Percentiles rank a stretch among this genome's conserved stretches.
phyloP scores from a whole-genome alignment of 1,284 basidiomycete genomes.

The Papiliotrema fonsecae region DNA sequence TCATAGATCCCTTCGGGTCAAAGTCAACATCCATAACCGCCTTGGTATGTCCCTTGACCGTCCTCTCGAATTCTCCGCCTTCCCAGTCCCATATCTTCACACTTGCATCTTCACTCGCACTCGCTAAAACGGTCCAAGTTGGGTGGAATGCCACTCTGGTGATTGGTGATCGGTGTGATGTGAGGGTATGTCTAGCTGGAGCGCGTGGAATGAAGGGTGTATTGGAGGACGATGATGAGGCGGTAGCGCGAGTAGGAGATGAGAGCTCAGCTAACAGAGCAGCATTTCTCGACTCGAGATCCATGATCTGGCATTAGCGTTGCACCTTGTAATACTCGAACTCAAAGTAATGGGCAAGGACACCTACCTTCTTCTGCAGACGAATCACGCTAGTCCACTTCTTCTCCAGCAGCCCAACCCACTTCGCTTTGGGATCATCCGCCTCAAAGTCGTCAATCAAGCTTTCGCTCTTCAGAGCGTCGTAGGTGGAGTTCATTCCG shows the following conservation, averaged over 20 bases:
- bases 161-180: conserved; percentile 72
- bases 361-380: conserved; percentile 79
- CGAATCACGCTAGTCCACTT: conserved; percentile 93
- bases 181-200: conserved; percentile 70
- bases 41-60: conserved; percentile 87
- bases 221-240: conserved; percentile 56
- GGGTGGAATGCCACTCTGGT: conserved; percentile 83
- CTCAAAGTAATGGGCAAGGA: background rate
- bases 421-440: conserved; percentile 72
- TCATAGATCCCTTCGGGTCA: conserved; percentile 71
- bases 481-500: conserved; percentile 61
- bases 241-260: conserved; percentile 42
- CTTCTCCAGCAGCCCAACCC: conserved; percentile 80
- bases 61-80: conserved; percentile 84
- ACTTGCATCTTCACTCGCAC: conserved; percentile 79
- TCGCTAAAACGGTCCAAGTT: conserved; percentile 72
- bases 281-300: conserved; percentile 73
- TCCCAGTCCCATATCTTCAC: conserved; percentile 97
- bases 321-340: background rate
- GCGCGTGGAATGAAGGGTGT: conserved; percentile 73
- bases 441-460: conserved; percentile 61
- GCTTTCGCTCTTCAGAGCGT: conserved; percentile 60
- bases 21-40: conserved; percentile 82
- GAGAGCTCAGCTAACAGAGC: conserved; percentile 70
- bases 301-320: conserved; percentile 63